Conservation (phyloP, 1,139 yeast genomes). For the Suhomyces terraborum region DNA sequence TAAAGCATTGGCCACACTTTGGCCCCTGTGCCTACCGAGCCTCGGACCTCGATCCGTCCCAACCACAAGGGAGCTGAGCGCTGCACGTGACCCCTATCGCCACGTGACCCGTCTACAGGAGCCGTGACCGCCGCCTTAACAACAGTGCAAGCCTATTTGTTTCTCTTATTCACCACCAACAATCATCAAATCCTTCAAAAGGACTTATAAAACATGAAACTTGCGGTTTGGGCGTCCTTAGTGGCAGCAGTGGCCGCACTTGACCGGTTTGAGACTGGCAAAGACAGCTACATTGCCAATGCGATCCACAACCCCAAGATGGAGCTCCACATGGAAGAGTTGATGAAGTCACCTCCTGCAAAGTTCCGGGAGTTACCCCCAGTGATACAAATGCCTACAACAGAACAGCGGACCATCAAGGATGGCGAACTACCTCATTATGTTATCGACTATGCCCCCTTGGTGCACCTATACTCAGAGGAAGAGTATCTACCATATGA, state of each 20-base stretch:
- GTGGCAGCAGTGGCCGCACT: conserved; percentile 2
- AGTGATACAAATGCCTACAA: conserved; percentile 33
- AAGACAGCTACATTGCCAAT: conserved; percentile 15
- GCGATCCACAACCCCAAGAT: conserved; percentile 12
- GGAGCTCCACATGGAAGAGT: conserved; percentile 25
- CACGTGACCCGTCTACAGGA: neutral
- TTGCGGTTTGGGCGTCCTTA: conserved; percentile 3
- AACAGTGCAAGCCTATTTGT: neutral
- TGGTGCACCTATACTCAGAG: conserved; percentile 85
- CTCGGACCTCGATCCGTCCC: no score
- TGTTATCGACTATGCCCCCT: conserved; percentile 72
- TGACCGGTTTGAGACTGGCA: conserved; percentile 9
- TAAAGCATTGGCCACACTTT: no score
- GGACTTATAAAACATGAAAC: conserved; percentile 6
- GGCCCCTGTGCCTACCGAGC: no score
- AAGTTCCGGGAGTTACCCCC: conserved; percentile 41
- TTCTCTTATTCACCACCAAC: neutral
- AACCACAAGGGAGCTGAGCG: no score
- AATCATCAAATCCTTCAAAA: no score
- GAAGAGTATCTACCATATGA: conserved; percentile 87
- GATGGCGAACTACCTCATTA: conserved; percentile 74
- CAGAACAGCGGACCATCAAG: conserved; percentile 34
- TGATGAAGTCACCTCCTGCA: conserved; percentile 32
- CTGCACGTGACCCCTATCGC: neutral
- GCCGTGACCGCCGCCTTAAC: conserved; percentile 2